Percentiles rank a stretch among this genome's conserved stretches.
These are phyloP conservation scores for Cocos nucifera DNA, from an alignment of 176 grass and related monocot genomes.

Conservation along the genomic window DNA sequence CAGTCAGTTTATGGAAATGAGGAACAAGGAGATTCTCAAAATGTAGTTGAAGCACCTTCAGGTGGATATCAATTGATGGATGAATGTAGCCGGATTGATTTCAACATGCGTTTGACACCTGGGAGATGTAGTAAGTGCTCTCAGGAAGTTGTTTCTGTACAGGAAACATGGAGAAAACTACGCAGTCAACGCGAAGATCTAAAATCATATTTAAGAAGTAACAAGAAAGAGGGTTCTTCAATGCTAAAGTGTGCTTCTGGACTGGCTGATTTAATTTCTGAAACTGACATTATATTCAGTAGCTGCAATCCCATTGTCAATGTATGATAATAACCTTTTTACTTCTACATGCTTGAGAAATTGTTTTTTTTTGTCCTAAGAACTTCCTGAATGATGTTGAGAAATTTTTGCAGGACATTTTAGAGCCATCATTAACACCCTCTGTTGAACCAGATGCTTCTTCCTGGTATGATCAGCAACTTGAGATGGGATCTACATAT, in stretches of 20 bases:
- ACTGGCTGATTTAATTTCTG: constrained; percentile 63
- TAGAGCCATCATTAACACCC: constrained; percentile 44
- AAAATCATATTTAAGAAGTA: constrained; percentile 29
- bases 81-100: constrained; percentile 72
- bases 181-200: constrained; percentile 36
- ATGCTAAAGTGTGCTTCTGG: constrained; percentile 46
- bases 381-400: constrained; percentile 14
- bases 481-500: constrained; percentile 85
- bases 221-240: constrained; percentile 32
- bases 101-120: constrained; percentile 31
- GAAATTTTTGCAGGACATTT: constrained; percentile 60
- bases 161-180: constrained; percentile 76
- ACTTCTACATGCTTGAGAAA: neutral
- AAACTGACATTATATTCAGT: constrained; percentile 69
- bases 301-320: constrained; percentile 35
- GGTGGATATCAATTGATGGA: constrained; percentile 67
- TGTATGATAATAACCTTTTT: constrained; percentile 23
- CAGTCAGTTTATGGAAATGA: constrained; percentile 32
- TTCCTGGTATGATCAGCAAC: constrained; percentile 46
- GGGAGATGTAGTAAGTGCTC: constrained; percentile 31
- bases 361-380: neutral
- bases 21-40: constrained; percentile 32
- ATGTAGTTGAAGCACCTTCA: constrained; percentile 20
- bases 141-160: constrained; percentile 35
- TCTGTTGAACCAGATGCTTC: constrained; percentile 44